Conservation (phyloP, 164 flowering plant genomes). For the Vitis amurensis region DNA sequence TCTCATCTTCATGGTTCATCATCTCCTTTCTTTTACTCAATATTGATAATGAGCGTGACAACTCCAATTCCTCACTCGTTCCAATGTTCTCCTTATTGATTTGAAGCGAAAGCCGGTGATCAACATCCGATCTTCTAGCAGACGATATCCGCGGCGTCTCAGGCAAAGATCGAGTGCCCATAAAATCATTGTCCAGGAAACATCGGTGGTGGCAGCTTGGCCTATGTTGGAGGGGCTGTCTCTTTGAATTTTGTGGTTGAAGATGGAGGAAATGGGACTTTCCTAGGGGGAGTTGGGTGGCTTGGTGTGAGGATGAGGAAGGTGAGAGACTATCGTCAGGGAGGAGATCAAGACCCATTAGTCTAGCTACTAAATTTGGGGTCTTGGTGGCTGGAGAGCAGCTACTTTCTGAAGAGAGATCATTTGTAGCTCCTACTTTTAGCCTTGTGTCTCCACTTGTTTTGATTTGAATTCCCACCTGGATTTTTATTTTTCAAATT, state of each 20-base stretch:
- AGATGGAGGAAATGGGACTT: conserved; percentile 6
- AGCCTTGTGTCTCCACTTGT: conserved; percentile 24
- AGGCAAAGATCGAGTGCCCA: conserved; percentile 58
- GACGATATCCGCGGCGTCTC: conserved; percentile 73
- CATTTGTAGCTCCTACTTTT: conserved; percentile 7
- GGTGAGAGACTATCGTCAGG: conserved; percentile 43
- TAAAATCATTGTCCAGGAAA: conserved; percentile 11
- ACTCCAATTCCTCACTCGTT: conserved; percentile 27
- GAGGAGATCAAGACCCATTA: conserved; percentile 91
- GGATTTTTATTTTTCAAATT: conserved; percentile 10
- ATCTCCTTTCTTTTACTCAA: conserved; percentile 21
- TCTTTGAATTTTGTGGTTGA: neutral
- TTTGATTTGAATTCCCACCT: conserved; percentile 50
- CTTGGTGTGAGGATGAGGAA: conserved; percentile 16
- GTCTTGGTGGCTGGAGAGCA: conserved; percentile 63
- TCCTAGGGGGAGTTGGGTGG: neutral
- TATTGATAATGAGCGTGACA: conserved; percentile 9
- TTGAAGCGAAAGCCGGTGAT: conserved; percentile 66
- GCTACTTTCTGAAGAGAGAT: conserved; percentile 36
- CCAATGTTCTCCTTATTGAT: conserved; percentile 52
- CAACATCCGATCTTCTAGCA: conserved; percentile 67
- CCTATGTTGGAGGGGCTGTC: conserved; percentile 10
- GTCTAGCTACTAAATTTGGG: conserved; percentile 78
- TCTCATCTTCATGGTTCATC: conserved; percentile 27
- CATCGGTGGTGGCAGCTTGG: conserved; percentile 4